Percentiles rank a stretch among this genome's conserved stretches.
Conservation (phyloP, 352 stramenopile genomes). For the Paralagenidium karlingii region DNA sequence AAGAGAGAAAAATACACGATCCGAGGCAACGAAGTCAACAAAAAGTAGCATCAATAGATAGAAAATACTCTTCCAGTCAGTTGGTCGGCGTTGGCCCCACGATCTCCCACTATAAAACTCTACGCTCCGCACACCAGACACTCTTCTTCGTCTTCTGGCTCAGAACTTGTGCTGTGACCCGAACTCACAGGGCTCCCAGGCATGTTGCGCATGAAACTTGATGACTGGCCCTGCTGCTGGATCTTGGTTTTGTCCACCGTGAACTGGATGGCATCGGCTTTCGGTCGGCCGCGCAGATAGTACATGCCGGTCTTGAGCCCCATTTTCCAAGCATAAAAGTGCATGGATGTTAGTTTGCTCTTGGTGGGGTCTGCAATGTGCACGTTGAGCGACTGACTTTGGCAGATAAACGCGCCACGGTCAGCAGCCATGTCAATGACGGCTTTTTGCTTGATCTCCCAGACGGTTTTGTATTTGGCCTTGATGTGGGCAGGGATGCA, state of each 20-base stretch:
- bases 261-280: constrained; percentile 99
- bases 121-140: constrained; percentile 73
- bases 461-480: constrained; percentile 99
- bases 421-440: constrained; percentile 98
- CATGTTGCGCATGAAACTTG: neutral
- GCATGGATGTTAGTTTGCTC: constrained; percentile 98
- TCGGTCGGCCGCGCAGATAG: constrained; percentile 97
- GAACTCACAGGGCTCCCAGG: no score
- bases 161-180: neutral
- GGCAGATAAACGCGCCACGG: constrained; percentile 97
- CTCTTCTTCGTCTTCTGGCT: constrained; percentile 51
- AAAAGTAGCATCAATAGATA: neutral
- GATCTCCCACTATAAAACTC: neutral
- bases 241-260: constrained; percentile 96
- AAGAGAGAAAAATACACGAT: constrained; percentile 77
- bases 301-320: constrained; percentile 99
- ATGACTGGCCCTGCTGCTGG: constrained; percentile 16
- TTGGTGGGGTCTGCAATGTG: constrained; percentile 98
- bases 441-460: constrained; percentile 98
- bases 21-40: constrained; percentile 1
- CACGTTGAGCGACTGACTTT: constrained; percentile 96
- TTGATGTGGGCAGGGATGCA: constrained; percentile 71
- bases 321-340: constrained; percentile 99
- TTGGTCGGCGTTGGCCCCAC: neutral
- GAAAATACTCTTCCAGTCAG: neutral